Evolutionary conservation across 1,284 basidiomycete species (phyloP).

Genomic region (Athelia psychrophila): DNA sequence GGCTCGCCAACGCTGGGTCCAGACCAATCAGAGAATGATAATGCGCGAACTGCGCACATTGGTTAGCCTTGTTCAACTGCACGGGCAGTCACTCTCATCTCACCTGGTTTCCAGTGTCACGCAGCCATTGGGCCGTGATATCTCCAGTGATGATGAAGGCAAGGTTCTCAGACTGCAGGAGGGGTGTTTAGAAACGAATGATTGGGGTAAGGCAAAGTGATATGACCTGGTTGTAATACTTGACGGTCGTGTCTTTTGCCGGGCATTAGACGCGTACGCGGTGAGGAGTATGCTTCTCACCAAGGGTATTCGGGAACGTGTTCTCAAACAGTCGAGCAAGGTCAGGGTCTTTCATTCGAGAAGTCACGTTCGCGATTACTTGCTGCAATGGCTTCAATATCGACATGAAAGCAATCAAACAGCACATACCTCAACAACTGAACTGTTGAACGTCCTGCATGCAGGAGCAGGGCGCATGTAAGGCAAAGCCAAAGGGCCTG

Average conservation of each 20-base stretch:
- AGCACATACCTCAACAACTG: slow-evolving; percentile 58
- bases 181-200: slow-evolving; percentile 18
- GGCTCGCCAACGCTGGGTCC: slow-evolving; percentile 40
- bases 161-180: slow-evolving; percentile 40
- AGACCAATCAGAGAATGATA: slow-evolving; percentile 41
- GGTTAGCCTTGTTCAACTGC: neutral
- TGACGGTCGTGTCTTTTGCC: slow-evolving; percentile 55
- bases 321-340: slow-evolving; percentile 55
- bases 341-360: slow-evolving; percentile 50
- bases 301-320: slow-evolving; percentile 55
- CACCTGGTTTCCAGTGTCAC: slow-evolving; percentile 54
- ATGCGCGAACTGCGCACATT: slow-evolving; percentile 44
- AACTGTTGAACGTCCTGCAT: slow-evolving; percentile 72
- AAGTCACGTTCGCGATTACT: slow-evolving; percentile 51
- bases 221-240: slow-evolving; percentile 49
- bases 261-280: neutral
- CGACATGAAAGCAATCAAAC: slow-evolving; percentile 2
- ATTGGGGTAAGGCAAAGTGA: slow-evolving; percentile 52
- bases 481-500: slow-evolving; percentile 60
- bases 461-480: slow-evolving; percentile 66
- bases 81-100: slow-evolving; percentile 18
- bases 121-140: slow-evolving; percentile 43
- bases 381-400: slow-evolving; percentile 23
- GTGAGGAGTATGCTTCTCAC: slow-evolving; percentile 23
- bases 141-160: slow-evolving; percentile 56